Evolutionary conservation across 352 stramenopile genomes (phyloP).

Genomic region (Pythium coloratum): DNA sequence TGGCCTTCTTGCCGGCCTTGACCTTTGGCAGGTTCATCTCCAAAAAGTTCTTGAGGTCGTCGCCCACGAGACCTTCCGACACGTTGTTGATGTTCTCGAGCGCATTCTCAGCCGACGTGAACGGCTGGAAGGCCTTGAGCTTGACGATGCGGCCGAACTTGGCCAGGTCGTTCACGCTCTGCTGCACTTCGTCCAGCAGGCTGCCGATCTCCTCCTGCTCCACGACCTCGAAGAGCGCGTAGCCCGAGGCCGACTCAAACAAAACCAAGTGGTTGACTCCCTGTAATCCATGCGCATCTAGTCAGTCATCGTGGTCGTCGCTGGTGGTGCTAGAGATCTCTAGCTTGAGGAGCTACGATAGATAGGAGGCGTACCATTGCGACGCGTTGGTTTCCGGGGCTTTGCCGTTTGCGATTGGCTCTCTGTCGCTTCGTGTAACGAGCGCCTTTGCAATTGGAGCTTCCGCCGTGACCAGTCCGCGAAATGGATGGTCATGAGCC

Average conservation of each 20-base stretch:
- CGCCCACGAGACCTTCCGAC: slow-evolving; percentile 91
- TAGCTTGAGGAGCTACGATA: too few species aligned
- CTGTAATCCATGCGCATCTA: slow-evolving; percentile 20
- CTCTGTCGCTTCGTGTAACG: slow-evolving; percentile 18
- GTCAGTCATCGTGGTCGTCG: neutral
- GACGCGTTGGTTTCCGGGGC: slow-evolving; percentile 1
- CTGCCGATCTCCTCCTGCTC: slow-evolving; percentile 97
- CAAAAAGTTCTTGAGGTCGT: slow-evolving; percentile 98
- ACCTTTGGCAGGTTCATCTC: slow-evolving; percentile 99
- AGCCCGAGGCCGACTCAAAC: slow-evolving; percentile 98
- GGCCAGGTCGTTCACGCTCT: slow-evolving; percentile 92
- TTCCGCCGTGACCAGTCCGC: slow-evolving; percentile 11
- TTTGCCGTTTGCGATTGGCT: slow-evolving; percentile 13
- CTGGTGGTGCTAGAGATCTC: too few species aligned
- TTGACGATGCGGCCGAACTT: slow-evolving; percentile 97
- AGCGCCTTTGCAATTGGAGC: neutral
- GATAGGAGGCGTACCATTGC: slow-evolving; percentile 10
- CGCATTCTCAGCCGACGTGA: slow-evolving; percentile 98
- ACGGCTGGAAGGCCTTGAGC: slow-evolving; percentile 99
- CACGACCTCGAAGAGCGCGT: slow-evolving; percentile 98
- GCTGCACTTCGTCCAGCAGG: slow-evolving; percentile 88
- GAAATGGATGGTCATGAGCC: slow-evolving; percentile 33
- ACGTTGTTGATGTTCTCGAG: slow-evolving; percentile 99
- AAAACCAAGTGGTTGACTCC: slow-evolving; percentile 90
- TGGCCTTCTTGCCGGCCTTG: slow-evolving; percentile 90